Percentiles rank a stretch among this genome's conserved stretches.
Evolutionary conservation across 345 rosid genomes (phyloP).

Genomic region (Eutrema japonicum): DNA sequence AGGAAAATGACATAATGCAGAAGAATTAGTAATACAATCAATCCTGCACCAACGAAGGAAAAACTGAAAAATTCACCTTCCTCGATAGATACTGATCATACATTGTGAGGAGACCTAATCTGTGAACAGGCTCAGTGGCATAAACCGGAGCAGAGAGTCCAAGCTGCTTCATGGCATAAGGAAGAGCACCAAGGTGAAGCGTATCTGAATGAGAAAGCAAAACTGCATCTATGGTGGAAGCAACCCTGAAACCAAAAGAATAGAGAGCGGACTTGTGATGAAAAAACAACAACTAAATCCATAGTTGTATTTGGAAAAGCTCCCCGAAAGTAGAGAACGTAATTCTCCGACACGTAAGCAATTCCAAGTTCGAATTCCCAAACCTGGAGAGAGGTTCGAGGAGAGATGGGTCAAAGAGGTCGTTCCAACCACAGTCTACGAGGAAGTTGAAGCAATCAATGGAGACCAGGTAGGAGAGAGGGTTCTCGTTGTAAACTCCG

Average conservation of each 20-base stretch:
- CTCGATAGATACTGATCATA: slow-evolving; percentile 90
- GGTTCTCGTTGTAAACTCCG: slow-evolving; percentile 94
- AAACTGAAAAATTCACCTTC: slow-evolving; percentile 50
- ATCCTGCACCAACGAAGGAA: background rate
- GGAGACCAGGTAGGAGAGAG: slow-evolving; percentile 85
- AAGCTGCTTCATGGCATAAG: slow-evolving; percentile 86
- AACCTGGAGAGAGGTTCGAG: slow-evolving; percentile 92
- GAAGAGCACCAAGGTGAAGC: slow-evolving; percentile 91
- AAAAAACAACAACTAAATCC: background rate
- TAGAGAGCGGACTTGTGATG: background rate
- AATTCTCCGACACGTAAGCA: background rate
- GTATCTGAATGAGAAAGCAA: slow-evolving; percentile 87
- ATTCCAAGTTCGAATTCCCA: background rate
- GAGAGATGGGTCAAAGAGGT: slow-evolving; percentile 81
- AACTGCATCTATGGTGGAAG: slow-evolving; percentile 83
- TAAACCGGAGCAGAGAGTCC: slow-evolving; percentile 88
- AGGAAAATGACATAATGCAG: background rate
- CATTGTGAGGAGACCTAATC: slow-evolving; percentile 93
- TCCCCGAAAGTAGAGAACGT: background rate
- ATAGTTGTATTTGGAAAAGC: background rate
- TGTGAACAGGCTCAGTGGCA: slow-evolving; percentile 80
- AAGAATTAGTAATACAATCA: background rate
- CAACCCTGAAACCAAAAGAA: slow-evolving; percentile 57
- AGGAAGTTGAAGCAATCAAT: slow-evolving; percentile 89
- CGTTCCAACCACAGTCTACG: slow-evolving; percentile 98